These are phyloP conservation scores for Sonneratia caseolaris DNA, from an alignment of 345 rosid genomes.

Conservation along the genomic window DNA sequence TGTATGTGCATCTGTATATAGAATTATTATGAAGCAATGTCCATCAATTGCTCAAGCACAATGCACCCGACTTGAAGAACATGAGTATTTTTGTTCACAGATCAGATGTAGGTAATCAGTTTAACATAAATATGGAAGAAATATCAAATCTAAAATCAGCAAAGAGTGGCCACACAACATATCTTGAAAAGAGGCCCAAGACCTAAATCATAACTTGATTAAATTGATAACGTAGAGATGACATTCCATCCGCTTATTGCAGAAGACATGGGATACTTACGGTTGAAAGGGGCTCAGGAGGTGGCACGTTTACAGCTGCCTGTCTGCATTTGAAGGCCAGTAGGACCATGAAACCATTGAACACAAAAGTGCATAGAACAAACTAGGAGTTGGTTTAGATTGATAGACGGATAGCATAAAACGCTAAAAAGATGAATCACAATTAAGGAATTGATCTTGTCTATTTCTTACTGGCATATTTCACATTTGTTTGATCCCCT, in stretches of 20 bases:
- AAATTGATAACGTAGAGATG: background rate
- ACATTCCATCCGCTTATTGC: background rate
- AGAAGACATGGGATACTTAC: slow-evolving; percentile 36
- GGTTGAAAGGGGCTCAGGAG: slow-evolving; percentile 60
- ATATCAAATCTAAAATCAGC: background rate
- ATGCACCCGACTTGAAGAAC: background rate
- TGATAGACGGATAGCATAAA: background rate
- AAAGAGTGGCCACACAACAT: background rate
- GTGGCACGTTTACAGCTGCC: slow-evolving; percentile 53
- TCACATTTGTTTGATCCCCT: slow-evolving; percentile 85
- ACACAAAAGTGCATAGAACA: background rate
- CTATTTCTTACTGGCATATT: slow-evolving; percentile 68
- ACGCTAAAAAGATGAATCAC: background rate
- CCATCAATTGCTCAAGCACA: background rate
- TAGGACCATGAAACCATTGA: background rate
- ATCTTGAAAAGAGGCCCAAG: background rate
- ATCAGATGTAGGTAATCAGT: background rate
- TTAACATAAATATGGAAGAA: background rate
- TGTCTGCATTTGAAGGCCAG: slow-evolving; percentile 38
- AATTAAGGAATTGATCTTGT: background rate
- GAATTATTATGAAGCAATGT: background rate
- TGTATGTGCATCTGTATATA: background rate
- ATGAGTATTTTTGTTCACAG: background rate
- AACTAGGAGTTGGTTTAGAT: background rate
- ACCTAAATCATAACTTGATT: background rate